Evolutionary conservation across 2,329 filamentous ascomycete genomes (phyloP).

Genomic region (Fusarium dlaminii): DNA sequence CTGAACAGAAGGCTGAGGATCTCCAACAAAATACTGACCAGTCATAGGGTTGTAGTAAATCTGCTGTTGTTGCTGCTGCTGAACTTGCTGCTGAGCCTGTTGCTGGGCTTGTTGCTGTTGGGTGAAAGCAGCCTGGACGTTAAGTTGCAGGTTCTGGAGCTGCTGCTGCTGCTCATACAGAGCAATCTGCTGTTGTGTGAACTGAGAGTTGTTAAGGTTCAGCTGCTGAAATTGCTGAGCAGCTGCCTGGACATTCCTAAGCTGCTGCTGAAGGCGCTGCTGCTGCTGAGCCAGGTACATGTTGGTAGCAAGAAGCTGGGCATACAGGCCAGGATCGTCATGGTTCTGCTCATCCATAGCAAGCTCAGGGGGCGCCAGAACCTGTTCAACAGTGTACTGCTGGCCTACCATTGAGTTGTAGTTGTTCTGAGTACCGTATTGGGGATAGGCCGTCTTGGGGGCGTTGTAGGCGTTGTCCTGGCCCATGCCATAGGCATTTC

Average conservation of each 20-base stretch:
- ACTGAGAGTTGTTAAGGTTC: conserved; percentile 67
- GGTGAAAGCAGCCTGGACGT: conserved; percentile 49
- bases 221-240: conserved; percentile 85
- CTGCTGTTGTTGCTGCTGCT: conserved; percentile 72
- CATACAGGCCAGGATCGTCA: conserved; percentile 84
- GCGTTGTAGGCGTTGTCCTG: conserved; percentile 57
- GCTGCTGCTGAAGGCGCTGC: conserved; percentile 92
- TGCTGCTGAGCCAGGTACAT: conserved; percentile 93
- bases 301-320: conserved; percentile 90
- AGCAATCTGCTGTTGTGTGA: conserved; percentile 59
- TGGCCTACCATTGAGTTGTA: conserved; percentile 50
- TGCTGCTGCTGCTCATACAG: conserved; percentile 58
- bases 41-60: conserved; percentile 88
- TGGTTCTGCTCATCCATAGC: conserved; percentile 75
- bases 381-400: conserved; percentile 85
- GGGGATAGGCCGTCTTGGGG: conserved; percentile 68
- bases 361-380: conserved; percentile 84
- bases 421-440: conserved; percentile 51
- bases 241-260: conserved; percentile 83
- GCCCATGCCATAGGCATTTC: conserved; percentile 56
- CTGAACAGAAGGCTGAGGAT: conserved; percentile 59
- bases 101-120: conserved; percentile 53
- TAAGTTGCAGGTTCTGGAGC: conserved; percentile 51
- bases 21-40: conserved; percentile 85
- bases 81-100: conserved; percentile 60